Evolutionary conservation across 2,329 filamentous ascomycete genomes (phyloP).

Genomic region (Coccinonectria pachysandricola): DNA sequence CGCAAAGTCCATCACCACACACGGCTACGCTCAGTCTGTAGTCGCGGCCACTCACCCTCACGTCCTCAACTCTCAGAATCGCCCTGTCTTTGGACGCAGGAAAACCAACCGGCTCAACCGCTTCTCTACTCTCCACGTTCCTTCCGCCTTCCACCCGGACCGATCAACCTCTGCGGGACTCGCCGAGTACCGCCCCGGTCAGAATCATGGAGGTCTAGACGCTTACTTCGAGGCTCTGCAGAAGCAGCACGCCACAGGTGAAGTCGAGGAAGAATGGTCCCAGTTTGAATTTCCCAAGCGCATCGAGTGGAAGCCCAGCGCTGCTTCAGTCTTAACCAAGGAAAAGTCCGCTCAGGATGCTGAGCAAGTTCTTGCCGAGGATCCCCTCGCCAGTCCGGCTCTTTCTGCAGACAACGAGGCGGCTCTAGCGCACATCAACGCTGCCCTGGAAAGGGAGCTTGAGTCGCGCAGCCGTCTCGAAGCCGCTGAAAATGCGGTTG

Average conservation of each 20-base stretch:
- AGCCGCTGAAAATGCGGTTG: slow-evolving; percentile 31
- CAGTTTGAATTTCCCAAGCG: slow-evolving; percentile 83
- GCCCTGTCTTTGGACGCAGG: slow-evolving; percentile 51
- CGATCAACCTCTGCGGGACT: slow-evolving; percentile 37
- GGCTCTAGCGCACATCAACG: slow-evolving; percentile 72
- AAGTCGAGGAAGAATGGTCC: slow-evolving; percentile 77
- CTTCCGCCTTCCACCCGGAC: slow-evolving; percentile 66
- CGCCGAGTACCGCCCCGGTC: slow-evolving; percentile 44
- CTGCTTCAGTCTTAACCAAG: slow-evolving; percentile 46
- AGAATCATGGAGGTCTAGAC: slow-evolving; percentile 59
- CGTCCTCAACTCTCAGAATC: slow-evolving; percentile 65
- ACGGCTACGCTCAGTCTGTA: slow-evolving; percentile 96
- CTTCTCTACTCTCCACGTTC: slow-evolving; percentile 50
- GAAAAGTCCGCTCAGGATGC: slow-evolving; percentile 36
- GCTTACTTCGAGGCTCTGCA: slow-evolving; percentile 90
- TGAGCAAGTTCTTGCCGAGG: slow-evolving; percentile 23
- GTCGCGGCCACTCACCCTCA: slow-evolving; percentile 81
- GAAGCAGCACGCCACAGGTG: slow-evolving; percentile 55
- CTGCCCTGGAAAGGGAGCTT: slow-evolving; percentile 72
- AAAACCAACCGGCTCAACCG: slow-evolving; percentile 44
- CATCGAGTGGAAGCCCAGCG: slow-evolving; percentile 74
- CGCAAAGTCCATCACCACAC: slow-evolving; percentile 88
- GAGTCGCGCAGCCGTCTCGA: slow-evolving; percentile 40
- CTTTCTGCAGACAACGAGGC: slow-evolving; percentile 41
- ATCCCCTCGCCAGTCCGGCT: slow-evolving; percentile 27